Base-by-base conservation (phyloP, 768 basidiomycete genomes). In the Agaricus blazei region DNA sequence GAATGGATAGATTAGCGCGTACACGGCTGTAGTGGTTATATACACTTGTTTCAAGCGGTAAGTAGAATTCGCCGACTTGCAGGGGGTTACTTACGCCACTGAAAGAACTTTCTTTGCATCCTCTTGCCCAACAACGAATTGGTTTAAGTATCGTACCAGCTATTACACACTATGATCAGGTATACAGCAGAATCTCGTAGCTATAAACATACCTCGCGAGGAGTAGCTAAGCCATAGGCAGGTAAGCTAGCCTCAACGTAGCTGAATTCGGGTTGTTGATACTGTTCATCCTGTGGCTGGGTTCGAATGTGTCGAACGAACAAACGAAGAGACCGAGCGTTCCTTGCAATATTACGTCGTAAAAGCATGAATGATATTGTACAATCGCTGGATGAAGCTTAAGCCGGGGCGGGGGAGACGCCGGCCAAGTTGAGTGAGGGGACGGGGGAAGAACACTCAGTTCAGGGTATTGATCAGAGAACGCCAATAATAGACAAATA, bases 21-120 rank as follows among this genome's bases (percentile, higher is more conserved):
- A 93, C 85, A 42, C 94, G 89, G 64, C 89, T 93, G 67, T 94
- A 97, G 69, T 97, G 95, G 62, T 97, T 96, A 78, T 87, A 97
- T 1, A 96, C 92, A 31, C 93, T 96, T 64, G 0, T 43, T 44
- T 51, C 14, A 23, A 48, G 9, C 36, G 50, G 53, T 52, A 53
- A 28, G 15, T 3, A 24, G n/a, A 1, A 23, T 15, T 26, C 6
- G 49, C 5, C 12, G 26, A 3, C 42, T 34, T 29, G 12, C 23
- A 38, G 19, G 43, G 19, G 31, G 15, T 9, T 27, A 82, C 92
- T 67, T 71, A 93, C 93, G 94, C 95, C 46, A 98, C 95, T 37
- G 92, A 90, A 31, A 98, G 80, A 24, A 90, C 87, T 66, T 93
- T 93, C 81, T 98, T 98, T 2, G 95, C 94, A 57, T 78, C 81